Evolutionary conservation across 345 rosid species (phyloP), one percentile per base, ranked within the genome.

Genomic region (Sonneratia caseolaris): DNA sequence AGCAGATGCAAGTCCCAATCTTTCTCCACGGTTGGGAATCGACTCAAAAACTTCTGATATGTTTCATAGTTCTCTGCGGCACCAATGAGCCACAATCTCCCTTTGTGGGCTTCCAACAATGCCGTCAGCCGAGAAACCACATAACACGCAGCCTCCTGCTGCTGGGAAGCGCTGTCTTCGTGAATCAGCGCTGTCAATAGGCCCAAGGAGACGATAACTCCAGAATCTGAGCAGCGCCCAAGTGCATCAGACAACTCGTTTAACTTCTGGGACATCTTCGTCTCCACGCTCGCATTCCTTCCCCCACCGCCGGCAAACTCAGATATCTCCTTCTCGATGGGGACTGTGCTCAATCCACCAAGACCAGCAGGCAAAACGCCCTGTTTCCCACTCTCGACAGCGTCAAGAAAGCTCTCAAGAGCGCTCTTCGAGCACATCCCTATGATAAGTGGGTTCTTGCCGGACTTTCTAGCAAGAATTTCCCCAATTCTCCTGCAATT

Each of bases 1-100:
- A 92, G 81, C 72, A 90, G 79, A 82, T 88, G 89, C 86, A 92
- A 74, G 75, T 87, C 89, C 97, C 96, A 92, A 36, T 92, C 89
- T 56, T 87, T 87, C 76, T 86, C 97, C 27, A 81, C 72, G 3
- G 71, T 73, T 7, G 87, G 89, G 76, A 84, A 92, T 77, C 77
- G 84, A 16, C 22, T 80, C 71, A 76, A 68, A 76, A 88, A 82
- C 80, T 86, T 86, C 74, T 74, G 76, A 45, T 84, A 92, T 15
- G 77, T 82, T 40, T 88, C 92, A 19, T 87, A 77, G 70, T 79
- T 85, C 53, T 76, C 79, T 22, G 84, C 84, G 3, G 89, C 78
- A 24, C 97, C 96, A 19, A 92, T 85, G 68, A 92, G 56, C 87
- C 91, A 82, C 10, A 90, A 79, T 78, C 84, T 90, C 64, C 78